phyloP scores from a whole-genome alignment of 768 basidiomycete genomes.

The Lactarius deliciosus region DNA sequence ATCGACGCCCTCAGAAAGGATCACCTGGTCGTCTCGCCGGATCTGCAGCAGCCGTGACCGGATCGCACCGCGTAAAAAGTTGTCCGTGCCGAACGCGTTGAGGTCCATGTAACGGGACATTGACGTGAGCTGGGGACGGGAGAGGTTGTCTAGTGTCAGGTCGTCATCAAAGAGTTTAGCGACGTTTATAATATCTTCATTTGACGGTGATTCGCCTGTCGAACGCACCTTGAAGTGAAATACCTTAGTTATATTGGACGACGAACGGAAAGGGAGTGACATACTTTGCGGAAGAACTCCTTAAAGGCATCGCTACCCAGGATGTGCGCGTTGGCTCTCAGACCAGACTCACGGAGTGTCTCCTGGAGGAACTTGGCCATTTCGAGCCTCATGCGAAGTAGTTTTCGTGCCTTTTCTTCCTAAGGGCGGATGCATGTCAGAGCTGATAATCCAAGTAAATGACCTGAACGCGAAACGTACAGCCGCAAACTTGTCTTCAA shows the following conservation, averaged over 20 bases:
- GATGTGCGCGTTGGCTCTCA: conserved; percentile 91
- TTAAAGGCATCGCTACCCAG: conserved; percentile 96
- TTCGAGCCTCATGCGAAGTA: conserved; percentile 90
- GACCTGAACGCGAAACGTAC: conserved; percentile 45
- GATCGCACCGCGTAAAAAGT: conserved; percentile 92
- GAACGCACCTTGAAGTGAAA: conserved; percentile 67
- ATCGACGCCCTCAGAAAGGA: conserved; percentile 86
- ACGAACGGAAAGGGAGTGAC: conserved; percentile 16
- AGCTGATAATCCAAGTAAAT: background rate
- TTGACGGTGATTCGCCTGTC: conserved; percentile 91
- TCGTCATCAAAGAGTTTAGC: conserved; percentile 98
- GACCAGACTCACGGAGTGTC: conserved; percentile 89
- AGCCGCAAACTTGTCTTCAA: conserved; percentile 95
- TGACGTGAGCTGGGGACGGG: conserved; percentile 95
- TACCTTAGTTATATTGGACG: background rate
- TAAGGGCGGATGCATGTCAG: conserved; percentile 35
- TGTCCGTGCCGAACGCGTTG: conserved; percentile 98
- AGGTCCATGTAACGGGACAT: conserved; percentile 98
- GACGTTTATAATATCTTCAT: conserved; percentile 86
- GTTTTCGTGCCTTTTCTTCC: conserved; percentile 97
- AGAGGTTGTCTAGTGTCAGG: conserved; percentile 95
- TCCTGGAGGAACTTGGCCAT: conserved; percentile 99
- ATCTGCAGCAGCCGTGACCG: conserved; percentile 79
- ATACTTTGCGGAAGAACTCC: conserved; percentile 96
- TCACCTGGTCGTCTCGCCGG: conserved; percentile 90